Percentiles rank a stretch among this genome's conserved stretches.
Conservation (phyloP, 2,329 filamentous ascomycete genomes). For the Aschersonia sp. region DNA sequence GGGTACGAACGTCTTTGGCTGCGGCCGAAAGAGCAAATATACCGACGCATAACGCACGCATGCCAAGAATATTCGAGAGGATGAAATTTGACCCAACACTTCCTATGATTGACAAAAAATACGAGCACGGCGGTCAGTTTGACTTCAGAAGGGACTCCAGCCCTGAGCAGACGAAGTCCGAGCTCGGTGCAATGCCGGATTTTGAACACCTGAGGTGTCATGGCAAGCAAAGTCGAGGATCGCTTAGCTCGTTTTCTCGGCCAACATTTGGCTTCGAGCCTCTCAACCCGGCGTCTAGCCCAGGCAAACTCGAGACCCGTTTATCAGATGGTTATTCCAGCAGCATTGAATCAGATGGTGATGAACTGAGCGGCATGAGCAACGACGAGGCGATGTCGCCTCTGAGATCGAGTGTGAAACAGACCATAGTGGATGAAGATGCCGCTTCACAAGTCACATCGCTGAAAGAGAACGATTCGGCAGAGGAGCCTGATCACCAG, state of each 20-base stretch:
- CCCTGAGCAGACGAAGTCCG: conserved; percentile 14
- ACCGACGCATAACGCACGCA: conserved; percentile 13
- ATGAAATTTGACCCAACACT: conserved; percentile 38
- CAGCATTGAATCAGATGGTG: conserved; percentile 40
- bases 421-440: conserved; percentile 33
- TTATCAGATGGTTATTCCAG: conserved; percentile 31
- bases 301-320: conserved; percentile 20
- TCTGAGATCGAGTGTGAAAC: conserved; percentile 30
- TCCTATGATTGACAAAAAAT: conserved; percentile 41
- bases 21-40: conserved; percentile 8
- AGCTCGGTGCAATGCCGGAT: conserved; percentile 23
- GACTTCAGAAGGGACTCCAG: conserved; percentile 23
- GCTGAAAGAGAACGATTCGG: conserved; percentile 30
- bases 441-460: conserved; percentile 36
- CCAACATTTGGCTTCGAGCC: conserved; percentile 12
- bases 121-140: conserved; percentile 40
- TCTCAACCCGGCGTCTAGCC: conserved; percentile 15
- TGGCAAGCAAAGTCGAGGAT: conserved; percentile 22
- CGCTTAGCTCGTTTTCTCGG: conserved; percentile 12
- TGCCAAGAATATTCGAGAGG: conserved; percentile 36
- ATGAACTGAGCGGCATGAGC: conserved; percentile 35
- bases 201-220: conserved; percentile 34
- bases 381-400: conserved; percentile 35
- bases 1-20: conserved; percentile 32
- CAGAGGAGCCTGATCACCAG: conserved; percentile 31